Conservation (phyloP, 768 basidiomycete genomes). For the Mycena galericulata region DNA sequence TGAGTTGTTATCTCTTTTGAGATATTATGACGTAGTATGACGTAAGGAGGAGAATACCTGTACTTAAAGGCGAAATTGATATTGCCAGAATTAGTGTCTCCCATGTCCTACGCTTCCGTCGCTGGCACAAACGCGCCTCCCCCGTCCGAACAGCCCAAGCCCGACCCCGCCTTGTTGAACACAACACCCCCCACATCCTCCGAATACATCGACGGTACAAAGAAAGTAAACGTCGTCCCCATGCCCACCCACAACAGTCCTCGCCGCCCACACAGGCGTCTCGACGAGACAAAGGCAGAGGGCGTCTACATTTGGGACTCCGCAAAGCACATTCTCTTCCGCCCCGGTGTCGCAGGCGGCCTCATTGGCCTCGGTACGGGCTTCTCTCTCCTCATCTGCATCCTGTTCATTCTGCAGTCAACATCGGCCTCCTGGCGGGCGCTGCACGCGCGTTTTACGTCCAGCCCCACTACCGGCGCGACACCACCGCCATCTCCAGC, state of each 20-base stretch:
- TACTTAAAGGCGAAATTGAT: too few species aligned
- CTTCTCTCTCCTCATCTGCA: not conserved
- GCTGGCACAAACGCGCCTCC: too few species aligned
- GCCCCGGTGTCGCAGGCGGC: slow-evolving; percentile 79
- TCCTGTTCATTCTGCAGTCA: slow-evolving; percentile 57
- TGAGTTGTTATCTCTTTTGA: too few species aligned
- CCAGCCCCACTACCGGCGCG: slow-evolving; percentile 68
- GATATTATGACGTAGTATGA: too few species aligned
- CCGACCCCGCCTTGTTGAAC: slow-evolving; percentile 74
- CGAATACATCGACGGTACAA: slow-evolving; percentile 56
- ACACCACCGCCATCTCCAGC: slow-evolving; percentile 65
- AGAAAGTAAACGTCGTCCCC: slow-evolving; percentile 71
- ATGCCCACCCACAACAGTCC: slow-evolving; percentile 47
- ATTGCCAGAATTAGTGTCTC: too few species aligned
- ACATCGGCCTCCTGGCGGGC: slow-evolving; percentile 75
- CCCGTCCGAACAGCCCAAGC: slow-evolving; percentile 63
- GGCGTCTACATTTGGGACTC: slow-evolving; percentile 64
- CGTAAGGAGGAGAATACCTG: too few species aligned
- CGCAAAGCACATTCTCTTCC: slow-evolving; percentile 66
- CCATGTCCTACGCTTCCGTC: too few species aligned
- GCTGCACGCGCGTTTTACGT: slow-evolving; percentile 74
- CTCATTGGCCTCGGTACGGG: slow-evolving; percentile 71
- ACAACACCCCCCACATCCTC: slow-evolving; percentile 55
- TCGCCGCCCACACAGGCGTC: slow-evolving; percentile 46
- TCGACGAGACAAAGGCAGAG: slow-evolving; percentile 62